Base-by-base conservation (phyloP, 2,329 filamentous ascomycete genomes). In the Fonsecaea pugnacius region DNA sequence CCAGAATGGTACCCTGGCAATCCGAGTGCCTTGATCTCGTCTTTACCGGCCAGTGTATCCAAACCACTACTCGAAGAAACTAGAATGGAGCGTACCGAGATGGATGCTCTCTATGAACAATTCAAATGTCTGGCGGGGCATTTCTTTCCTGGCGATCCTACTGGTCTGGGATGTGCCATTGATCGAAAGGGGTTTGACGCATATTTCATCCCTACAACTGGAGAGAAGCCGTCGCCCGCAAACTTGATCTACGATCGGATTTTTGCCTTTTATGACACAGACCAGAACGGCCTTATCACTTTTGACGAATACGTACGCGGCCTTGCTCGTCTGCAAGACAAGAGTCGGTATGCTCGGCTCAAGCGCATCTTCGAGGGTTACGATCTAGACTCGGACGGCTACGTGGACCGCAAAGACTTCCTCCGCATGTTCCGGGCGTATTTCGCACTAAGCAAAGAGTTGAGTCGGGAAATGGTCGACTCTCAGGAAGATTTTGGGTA, bases 31-130 rank as follows among this genome's bases (percentile, higher is more conserved):
- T 87, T 90, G 71, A 82, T 86, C 18, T 84, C 86, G 21, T 87
- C 82, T 51, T 82, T 98, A n/a, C 86, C 88, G 0, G 84, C 87
- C 30, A 76, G 81, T 1, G 78, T 95, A 40, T 88, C 91, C 59
- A 85, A 87, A 59, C 88, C 87, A 64, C 82, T 93, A 60, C 86
- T 87, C 33, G 83, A 83, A 60, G 88, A 91, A 66, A 92, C 90
- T 0, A 87, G 87, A 18, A 91, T 96, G 76, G 92, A 97, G 73
- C 86, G 90, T 32, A 89, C 92, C 1, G 92, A 96, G 75, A 81
- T 99, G 5, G 94, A 98, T 77, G 94, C 93, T 6, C 86, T 96
- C 48, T 98, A 93, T 89, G 94, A 98, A 73, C 94, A 98, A 74
- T 99, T 96, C 85, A 93, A 91, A 4, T 97, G 93, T 75, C 89